A percentile compares a stretch with the other conserved stretches of the same genome.
Evolutionary conservation across 2,329 filamentous ascomycete genomes (phyloP).

Genomic region (Fusarium sulawesiense): DNA sequence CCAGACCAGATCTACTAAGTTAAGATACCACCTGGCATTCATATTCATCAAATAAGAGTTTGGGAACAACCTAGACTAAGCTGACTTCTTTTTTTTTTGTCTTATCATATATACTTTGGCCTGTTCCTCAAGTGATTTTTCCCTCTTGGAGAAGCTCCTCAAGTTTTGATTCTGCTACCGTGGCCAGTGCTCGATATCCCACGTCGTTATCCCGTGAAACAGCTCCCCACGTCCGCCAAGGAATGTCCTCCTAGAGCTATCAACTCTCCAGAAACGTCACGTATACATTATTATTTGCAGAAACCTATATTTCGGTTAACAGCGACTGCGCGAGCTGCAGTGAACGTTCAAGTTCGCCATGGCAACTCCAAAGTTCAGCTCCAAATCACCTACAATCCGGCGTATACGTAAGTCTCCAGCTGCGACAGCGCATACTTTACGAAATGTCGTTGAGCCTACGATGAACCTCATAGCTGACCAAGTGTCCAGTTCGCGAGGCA

Average conservation of each 20-base stretch:
- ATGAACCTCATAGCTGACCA: background rate
- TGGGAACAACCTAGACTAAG: constrained; percentile 17
- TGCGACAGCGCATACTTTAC: background rate
- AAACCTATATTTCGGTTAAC: background rate
- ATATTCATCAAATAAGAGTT: constrained; percentile 15
- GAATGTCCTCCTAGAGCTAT: constrained; percentile 10
- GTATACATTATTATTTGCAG: background rate
- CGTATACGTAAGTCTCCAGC: constrained; percentile 74
- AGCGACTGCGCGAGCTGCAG: background rate
- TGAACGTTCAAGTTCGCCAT: constrained; percentile 42
- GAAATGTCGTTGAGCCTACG: background rate
- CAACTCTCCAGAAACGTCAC: background rate
- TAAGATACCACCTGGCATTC: constrained; percentile 40
- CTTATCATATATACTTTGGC: background rate
- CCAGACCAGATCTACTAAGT: background rate
- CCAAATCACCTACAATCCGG: constrained; percentile 85
- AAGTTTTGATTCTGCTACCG: background rate
- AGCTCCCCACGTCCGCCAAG: constrained; percentile 25
- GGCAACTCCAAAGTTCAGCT: constrained; percentile 67
- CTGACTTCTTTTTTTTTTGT: background rate
- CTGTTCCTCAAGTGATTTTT: background rate
- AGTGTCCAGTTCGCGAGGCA: constrained; percentile 80
- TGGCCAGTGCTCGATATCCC: background rate
- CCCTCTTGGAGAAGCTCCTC: background rate
- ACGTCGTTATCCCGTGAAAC: background rate